Evolutionary conservation across 768 basidiomycete species (phyloP).

Genomic region (Calocera viscosa): DNA sequence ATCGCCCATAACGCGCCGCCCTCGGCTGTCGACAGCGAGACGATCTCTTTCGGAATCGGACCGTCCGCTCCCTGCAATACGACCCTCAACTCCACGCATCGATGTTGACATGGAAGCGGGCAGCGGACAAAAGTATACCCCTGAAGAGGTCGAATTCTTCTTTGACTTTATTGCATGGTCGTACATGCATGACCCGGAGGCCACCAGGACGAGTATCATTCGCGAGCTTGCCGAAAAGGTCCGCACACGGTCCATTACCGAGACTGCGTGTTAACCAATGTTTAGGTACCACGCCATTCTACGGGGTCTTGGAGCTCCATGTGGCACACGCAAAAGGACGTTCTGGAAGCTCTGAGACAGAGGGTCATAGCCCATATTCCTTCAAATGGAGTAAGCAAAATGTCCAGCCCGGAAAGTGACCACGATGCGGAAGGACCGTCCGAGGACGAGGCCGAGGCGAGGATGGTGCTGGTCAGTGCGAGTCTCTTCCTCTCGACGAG

Average conservation of each 20-base stretch:
- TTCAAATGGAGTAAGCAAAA: no score
- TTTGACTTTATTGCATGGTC: constrained; percentile 1
- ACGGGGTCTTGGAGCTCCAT: background rate
- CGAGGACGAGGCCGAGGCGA: background rate
- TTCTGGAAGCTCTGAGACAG: no score
- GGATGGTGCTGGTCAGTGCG: no score
- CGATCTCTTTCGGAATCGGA: background rate
- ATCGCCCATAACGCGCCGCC: no score
- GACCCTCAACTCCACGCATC: background rate
- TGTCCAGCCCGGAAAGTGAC: no score
- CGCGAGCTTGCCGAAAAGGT: background rate
- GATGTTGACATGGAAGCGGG: background rate
- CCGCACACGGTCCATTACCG: background rate
- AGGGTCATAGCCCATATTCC: no score
- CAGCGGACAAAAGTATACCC: background rate
- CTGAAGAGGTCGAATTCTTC: background rate
- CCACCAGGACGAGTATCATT: background rate
- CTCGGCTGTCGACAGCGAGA: no score
- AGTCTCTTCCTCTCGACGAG: no score
- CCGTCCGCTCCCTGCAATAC: background rate
- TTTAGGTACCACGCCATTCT: background rate
- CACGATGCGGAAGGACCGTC: background rate
- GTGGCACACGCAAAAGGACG: background rate
- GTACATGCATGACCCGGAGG: background rate
- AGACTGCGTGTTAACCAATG: background rate